Conservation (phyloP, 176 grass and related monocot species). For the Miscanthus lutarioriparius region DNA sequence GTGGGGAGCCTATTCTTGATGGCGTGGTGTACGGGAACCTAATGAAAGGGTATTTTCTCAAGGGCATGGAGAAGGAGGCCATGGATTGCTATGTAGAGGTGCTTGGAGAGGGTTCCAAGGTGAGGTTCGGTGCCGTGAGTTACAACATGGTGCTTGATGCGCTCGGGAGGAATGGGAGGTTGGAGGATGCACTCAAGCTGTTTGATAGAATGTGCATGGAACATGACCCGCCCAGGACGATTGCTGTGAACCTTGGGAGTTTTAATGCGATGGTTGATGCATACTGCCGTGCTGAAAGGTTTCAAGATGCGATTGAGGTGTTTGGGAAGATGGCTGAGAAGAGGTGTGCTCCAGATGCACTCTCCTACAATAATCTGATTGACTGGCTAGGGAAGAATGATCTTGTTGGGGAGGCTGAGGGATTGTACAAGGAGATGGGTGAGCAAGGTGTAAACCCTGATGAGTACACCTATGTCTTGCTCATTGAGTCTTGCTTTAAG, state of each 20-base stretch:
- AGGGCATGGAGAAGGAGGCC: slow-evolving; percentile 68
- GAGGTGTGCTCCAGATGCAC: slow-evolving; percentile 57
- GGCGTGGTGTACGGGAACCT: slow-evolving; percentile 78
- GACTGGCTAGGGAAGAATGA: slow-evolving; percentile 75
- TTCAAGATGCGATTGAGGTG: slow-evolving; percentile 61
- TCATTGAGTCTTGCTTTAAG: slow-evolving; percentile 71
- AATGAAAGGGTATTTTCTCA: slow-evolving; percentile 81
- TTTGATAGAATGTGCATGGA: slow-evolving; percentile 73
- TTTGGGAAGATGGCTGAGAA: slow-evolving; percentile 71
- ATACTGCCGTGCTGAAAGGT: slow-evolving; percentile 52
- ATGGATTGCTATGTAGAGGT: slow-evolving; percentile 62
- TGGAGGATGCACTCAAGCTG: slow-evolving; percentile 60
- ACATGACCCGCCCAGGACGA: slow-evolving; percentile 65
- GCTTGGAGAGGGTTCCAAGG: slow-evolving; percentile 59
- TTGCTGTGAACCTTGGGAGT: slow-evolving; percentile 67
- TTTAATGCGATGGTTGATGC: slow-evolving; percentile 87
- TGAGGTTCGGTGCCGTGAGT: slow-evolving; percentile 61
- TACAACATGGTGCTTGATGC: slow-evolving; percentile 79
- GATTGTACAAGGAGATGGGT: slow-evolving; percentile 60
- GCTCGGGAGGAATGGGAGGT: slow-evolving; percentile 58
- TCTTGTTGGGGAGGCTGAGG: slow-evolving; percentile 57
- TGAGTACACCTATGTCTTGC: slow-evolving; percentile 67
- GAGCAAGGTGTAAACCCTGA: slow-evolving; percentile 62
- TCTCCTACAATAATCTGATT: slow-evolving; percentile 86
- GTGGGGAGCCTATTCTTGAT: slow-evolving; percentile 45